Conservation (phyloP, 108 stramenopile species). For the Pinguiococcus pyrenoidosus region DNA sequence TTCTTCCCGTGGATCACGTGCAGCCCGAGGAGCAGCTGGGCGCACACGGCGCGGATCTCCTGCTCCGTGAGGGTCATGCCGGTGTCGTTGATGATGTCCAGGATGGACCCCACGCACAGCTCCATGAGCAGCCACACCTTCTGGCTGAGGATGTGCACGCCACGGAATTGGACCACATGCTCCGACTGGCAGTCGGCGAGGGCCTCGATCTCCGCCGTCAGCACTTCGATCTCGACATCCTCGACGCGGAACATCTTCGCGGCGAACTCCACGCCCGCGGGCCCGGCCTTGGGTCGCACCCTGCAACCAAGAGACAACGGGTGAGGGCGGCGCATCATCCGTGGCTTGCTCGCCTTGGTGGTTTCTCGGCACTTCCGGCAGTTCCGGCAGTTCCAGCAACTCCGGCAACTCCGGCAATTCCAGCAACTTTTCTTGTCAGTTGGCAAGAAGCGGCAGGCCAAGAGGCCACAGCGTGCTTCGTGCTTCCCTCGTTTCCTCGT, state of each 20-base stretch:
- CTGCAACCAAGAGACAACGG: too few species aligned
- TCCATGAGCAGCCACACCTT: constrained; percentile 92
- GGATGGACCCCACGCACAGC: constrained; percentile 68
- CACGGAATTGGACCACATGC: constrained; percentile 56
- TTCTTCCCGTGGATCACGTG: constrained; percentile 75
- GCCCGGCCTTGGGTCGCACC: constrained; percentile 41
- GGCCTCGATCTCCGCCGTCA: constrained; percentile 78
- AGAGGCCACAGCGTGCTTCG: too few species aligned
- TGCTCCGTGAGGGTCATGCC: constrained; percentile 39
- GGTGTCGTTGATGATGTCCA: constrained; percentile 62
- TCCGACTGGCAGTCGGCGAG: constrained; percentile 62
- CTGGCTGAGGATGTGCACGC: too few species aligned
- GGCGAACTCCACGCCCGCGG: constrained; percentile 10
- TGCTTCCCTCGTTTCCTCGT: too few species aligned
- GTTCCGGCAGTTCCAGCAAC: too few species aligned
- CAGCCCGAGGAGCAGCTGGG: constrained; percentile 67
- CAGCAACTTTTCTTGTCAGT: too few species aligned
- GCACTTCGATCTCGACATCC: constrained; percentile 59
- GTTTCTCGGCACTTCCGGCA: too few species aligned
- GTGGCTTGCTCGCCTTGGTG: too few species aligned
- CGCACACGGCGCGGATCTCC: constrained; percentile 64
- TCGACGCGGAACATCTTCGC: background rate
- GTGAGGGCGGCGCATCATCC: too few species aligned
- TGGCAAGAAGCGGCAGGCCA: too few species aligned
- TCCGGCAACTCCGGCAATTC: too few species aligned